A percentile compares a stretch with the other conserved stretches of the same genome.
Conservation (phyloP, 2,329 filamentous ascomycete genomes). For the Plectosphaerella sp. region DNA sequence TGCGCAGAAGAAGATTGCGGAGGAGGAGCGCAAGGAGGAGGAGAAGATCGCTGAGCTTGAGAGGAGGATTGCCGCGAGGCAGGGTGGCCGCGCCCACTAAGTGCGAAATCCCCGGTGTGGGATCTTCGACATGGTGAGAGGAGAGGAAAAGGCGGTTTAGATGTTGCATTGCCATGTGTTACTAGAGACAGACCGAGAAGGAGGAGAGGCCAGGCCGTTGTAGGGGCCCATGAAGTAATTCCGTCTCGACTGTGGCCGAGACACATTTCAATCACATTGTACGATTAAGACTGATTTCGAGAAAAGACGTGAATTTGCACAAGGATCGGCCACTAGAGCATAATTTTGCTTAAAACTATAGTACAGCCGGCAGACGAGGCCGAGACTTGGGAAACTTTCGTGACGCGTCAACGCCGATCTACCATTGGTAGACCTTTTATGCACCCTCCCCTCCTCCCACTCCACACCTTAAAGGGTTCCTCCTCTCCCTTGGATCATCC, state of each 20-base stretch:
- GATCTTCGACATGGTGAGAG: not conserved
- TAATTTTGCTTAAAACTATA: constrained; percentile 8
- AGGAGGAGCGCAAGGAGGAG: constrained; percentile 58
- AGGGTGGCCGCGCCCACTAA: constrained; percentile 15
- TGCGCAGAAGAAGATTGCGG: constrained; percentile 46
- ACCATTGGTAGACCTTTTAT: too few relatives aligned
- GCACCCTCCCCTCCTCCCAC: too few relatives aligned
- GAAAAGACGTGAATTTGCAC: too few relatives aligned
- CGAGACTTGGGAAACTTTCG: not conserved
- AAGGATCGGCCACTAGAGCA: too few relatives aligned
- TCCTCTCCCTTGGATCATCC: not conserved
- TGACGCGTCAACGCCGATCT: too few relatives aligned
- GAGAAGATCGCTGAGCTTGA: constrained; percentile 42
- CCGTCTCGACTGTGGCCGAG: too few relatives aligned
- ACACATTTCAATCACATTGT: not conserved
- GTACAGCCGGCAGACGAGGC: constrained; percentile 12
- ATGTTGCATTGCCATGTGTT: not conserved
- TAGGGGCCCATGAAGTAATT: too few relatives aligned
- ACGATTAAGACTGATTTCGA: not conserved
- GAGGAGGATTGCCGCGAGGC: constrained; percentile 36
- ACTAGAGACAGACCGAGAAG: not conserved
- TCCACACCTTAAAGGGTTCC: too few relatives aligned
- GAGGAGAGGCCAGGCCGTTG: too few relatives aligned
- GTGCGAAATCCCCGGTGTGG: not conserved
- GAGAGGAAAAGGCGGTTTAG: not conserved